Base-by-base conservation (phyloP, 495 filamentous ascomycete genomes). In the Aspergillus cristatus region DNA sequence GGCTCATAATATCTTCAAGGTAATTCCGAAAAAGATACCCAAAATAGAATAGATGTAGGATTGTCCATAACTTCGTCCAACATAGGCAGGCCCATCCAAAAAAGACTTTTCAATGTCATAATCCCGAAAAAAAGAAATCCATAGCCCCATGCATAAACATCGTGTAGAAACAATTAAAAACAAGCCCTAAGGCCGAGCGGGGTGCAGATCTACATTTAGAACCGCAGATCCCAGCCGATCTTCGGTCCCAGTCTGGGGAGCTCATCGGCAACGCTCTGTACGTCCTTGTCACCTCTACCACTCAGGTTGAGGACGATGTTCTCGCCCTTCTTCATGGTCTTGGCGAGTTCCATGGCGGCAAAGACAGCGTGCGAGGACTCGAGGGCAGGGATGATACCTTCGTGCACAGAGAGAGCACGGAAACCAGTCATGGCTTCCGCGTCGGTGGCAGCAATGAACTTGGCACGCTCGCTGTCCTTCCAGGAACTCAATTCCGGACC, bases 161-260 rank as follows among this genome's bases (percentile, higher is more conserved):
- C 20, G 20, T 24, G 20, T 24, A 8, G 8, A 24, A 24, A 24
- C 20, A 24, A 24, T 4, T 24, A 24, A 24, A 24, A 8, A 24
- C 4, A 24, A 24, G 20, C n/a, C n/a, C n/a, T n/a, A n/a, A 24
- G 4, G 20, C 20, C 4, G 20, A 24, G 20, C 4, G 4, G 20
- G 20, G 8, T 24, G 20, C 8, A 36, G 29, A n/a, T 24, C 20
- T 24, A 24, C n/a, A 24, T 30, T 46, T 63, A 70, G 45, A 70
- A 95, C 34, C 91, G 75, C 66, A 98, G 62, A 68, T 97, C 90
- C 91, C 91, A 98, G 39, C 86, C 86, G 58, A 98, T 97, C 68
- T 80, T 62, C 7, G 93, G 93, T 0, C 91, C 91, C 42, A 98
- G 52, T 41, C 67, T 81, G 15, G 91, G 91, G 47, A 98, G 64